Base-by-base conservation (phyloP, 108 stramenopile species). In the Cyclotella choctawhatcheeana region DNA sequence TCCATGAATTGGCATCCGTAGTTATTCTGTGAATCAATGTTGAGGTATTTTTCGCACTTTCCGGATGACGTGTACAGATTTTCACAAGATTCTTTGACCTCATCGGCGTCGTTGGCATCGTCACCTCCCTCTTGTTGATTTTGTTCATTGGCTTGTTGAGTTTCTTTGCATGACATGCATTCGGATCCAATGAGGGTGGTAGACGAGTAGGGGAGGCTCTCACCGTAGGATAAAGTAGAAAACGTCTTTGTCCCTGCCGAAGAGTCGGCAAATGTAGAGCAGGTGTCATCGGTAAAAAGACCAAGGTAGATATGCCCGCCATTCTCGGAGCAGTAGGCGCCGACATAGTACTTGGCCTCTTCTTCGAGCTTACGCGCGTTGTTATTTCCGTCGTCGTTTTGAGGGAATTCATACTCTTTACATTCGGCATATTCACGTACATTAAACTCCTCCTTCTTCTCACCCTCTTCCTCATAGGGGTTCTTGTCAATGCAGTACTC, bases 1-100 rank as follows among this genome's bases (percentile, higher is more conserved):
- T 84, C 66, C 78, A 94, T 90, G 83, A 88, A 94, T 66, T 77
- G 88, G 78, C 93, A 94, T 21, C 86, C 93, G 56, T 86, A 81
- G 47, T 85, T 72, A 76, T 92, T 92, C 60, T 79, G 61, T 35
- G 75, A 31, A 26, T 61, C 29, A 17, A 62, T 40, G 21, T 44
- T 40, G 14, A 93, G 76, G 27, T 59, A 33, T 7, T 72, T 34
- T 59, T 94, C 93, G 78, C 93, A 94, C 79, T 94, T 94, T 66
- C 93, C 93, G n/a, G 93, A 73, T 31, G 24, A 54, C 7, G 65
- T 30, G 79, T 94, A 94, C 34, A 90, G 59, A 24, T 68, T 29
- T 69, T 85, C 85, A 47, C 93, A 94, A 27, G 81, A 53, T 74
- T 91, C 93, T 59, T 70, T 82, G 54, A 88, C 79, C 56, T 76